A percentile compares a stretch with the other conserved stretches of the same genome.
Evolutionary conservation across 1,284 basidiomycete genomes (phyloP).

Genomic region (Melampsora americana): DNA sequence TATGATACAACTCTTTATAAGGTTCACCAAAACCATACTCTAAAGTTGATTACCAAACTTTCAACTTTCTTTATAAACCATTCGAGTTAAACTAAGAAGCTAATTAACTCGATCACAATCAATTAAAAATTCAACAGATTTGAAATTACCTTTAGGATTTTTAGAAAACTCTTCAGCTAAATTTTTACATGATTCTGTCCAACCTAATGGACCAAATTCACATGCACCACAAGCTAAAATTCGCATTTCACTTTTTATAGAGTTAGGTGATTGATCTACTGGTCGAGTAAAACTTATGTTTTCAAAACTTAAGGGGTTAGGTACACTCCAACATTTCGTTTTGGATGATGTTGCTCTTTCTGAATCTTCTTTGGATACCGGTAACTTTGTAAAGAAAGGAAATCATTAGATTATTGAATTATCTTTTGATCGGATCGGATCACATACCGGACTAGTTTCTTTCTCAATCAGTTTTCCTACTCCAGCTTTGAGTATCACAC

Average conservation of each 20-base stretch:
- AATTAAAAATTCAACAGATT: conserved; percentile 21
- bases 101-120: conserved; percentile 16
- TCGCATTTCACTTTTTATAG: conserved; percentile 50
- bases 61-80: no score
- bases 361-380: conserved; percentile 27
- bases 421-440: no score
- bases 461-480: conserved; percentile 65
- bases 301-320: conserved; percentile 78
- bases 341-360: background rate
- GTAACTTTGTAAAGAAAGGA: no score
- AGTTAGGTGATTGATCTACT: background rate
- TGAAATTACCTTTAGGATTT: conserved; percentile 20
- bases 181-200: conserved; percentile 55
- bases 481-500: conserved; percentile 68
- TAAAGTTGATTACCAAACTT: no score
- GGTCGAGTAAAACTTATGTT: conserved; percentile 77
- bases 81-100: background rate
- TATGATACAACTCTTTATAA: no score
- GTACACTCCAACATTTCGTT: conserved; percentile 65
- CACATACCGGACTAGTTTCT: conserved; percentile 62
- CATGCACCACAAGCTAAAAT: conserved; percentile 84
- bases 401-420: no score
- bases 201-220: conserved; percentile 83
- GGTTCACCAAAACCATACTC: no score
- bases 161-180: conserved; percentile 25